These are phyloP conservation scores for Vitis cinerea DNA, from an alignment of 164 flowering plant genomes.

Conservation along the genomic window DNA sequence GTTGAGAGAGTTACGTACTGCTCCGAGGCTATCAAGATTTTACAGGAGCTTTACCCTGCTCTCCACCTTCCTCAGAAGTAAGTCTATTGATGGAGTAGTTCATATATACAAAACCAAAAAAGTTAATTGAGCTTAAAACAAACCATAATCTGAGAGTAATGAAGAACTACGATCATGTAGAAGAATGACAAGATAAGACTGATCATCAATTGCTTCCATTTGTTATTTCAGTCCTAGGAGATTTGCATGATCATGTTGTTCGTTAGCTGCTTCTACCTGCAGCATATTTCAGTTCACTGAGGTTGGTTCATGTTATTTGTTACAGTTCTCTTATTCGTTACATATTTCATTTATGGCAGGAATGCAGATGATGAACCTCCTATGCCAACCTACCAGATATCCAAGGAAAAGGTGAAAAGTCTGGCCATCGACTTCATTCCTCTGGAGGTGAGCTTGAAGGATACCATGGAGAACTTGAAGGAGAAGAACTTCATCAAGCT, in stretches of 20 bases:
- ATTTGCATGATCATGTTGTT: no score
- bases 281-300: no score
- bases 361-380: conserved; percentile 10
- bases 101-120: no score
- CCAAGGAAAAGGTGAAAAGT: conserved; percentile 12
- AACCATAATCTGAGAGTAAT: no score
- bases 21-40: conserved; percentile 38
- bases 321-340: no score
- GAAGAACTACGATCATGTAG: no score
- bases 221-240: no score
- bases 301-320: no score
- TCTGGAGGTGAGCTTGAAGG: conserved; percentile 8
- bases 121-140: no score
- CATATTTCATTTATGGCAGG: background rate
- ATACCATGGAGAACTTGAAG: conserved; percentile 10
- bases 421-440: conserved; percentile 11
- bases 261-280: no score
- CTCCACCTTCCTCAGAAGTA: conserved; percentile 47
- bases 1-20: conserved; percentile 40
- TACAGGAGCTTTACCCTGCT: conserved; percentile 44
- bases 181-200: no score
- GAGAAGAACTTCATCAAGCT: background rate
- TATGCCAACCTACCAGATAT: background rate
- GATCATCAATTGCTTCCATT: no score
- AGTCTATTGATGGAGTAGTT: background rate